Conservation (phyloP, 23 red algal species). For the Cyanidiococcus yangmingshanensis region DNA sequence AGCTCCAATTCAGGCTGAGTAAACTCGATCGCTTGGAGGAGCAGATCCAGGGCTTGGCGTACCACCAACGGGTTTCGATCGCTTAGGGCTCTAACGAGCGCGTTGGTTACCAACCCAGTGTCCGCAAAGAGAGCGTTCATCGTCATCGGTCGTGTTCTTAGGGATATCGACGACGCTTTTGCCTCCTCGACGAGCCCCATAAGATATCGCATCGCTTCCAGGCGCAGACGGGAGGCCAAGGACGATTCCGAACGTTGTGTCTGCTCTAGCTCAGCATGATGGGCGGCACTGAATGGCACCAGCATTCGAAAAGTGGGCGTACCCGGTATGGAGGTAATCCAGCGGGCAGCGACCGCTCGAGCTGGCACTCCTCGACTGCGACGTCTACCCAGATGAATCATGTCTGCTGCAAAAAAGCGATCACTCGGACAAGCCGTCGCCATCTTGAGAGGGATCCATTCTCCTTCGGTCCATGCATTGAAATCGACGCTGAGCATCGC, state of each 20-base stretch:
- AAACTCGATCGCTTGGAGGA: slow-evolving; percentile 7
- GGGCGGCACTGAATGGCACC: not conserved
- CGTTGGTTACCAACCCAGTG: slow-evolving; percentile 43
- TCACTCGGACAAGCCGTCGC: not conserved
- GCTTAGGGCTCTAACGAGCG: slow-evolving; percentile 45
- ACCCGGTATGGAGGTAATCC: not conserved
- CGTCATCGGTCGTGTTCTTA: not conserved
- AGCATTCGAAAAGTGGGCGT: not conserved
- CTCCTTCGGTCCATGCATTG: not conserved
- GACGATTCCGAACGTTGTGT: not conserved
- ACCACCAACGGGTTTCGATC: slow-evolving; percentile 48
- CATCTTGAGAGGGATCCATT: not conserved
- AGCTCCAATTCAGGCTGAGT: slow-evolving; percentile 3
- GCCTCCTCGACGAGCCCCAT: not conserved
- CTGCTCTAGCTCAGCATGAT: not conserved
- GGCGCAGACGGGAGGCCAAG: not conserved
- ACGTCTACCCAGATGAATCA: not conserved
- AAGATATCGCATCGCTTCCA: not conserved
- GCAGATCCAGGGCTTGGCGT: slow-evolving; percentile 48
- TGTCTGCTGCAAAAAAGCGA: not conserved
- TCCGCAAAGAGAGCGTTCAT: not conserved
- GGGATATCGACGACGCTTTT: not conserved
- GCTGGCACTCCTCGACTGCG: not conserved
- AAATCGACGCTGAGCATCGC: slow-evolving; percentile 3
- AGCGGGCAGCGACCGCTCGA: not conserved